Base-by-base conservation (phyloP, 306 rosid genomes). In the Oxytropis ochrocephala region DNA sequence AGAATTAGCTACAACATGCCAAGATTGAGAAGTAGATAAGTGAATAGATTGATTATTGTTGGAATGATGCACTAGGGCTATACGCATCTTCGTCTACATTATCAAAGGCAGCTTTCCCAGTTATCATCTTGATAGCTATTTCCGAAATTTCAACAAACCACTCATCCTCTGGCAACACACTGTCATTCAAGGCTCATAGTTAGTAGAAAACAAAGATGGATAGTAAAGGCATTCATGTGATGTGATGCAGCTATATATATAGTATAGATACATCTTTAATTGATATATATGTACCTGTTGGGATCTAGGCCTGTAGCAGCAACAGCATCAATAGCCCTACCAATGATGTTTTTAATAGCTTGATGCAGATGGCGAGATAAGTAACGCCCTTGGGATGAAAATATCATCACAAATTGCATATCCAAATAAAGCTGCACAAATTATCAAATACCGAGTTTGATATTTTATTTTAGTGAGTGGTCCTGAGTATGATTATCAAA, bases 121-220 rank as follows among this genome's bases (percentile, higher is more conserved):
- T 85, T 56, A 91, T 56, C 88, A 88, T 85, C 85, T 94, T 87
- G 51, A 87, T 69, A 18, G 97, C 88, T 64, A 91, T 94, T 78
- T 91, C 95, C 13, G 89, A 82, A 38, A 91, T 92, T 79, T 94
- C 92, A 60, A 91, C 99, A 79, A 94, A 94, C 96, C 96, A 94
- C 32, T 88, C 99, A 63, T 89, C 96, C 72, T 91, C 95, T 18
- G 97, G 99, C 80, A 87, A 79, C 9, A 74, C 70, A 70, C 98
- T 93, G 89, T 19, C 64, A 27, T 67, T 78, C 59, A 76, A 48
- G 56, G 32, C 43, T 41, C 57, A 16, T 11, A 24, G 33, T 70
- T 13, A 63, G 70, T 51, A 68, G 5, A 44, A 44, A 63, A 51
- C 49, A 63, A 19, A 48, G 16, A 58, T 27, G 7, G 24, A 10